These are phyloP conservation scores for Aspergillus baeticus DNA, from an alignment of 495 filamentous ascomycete species.

Conservation along the genomic window DNA sequence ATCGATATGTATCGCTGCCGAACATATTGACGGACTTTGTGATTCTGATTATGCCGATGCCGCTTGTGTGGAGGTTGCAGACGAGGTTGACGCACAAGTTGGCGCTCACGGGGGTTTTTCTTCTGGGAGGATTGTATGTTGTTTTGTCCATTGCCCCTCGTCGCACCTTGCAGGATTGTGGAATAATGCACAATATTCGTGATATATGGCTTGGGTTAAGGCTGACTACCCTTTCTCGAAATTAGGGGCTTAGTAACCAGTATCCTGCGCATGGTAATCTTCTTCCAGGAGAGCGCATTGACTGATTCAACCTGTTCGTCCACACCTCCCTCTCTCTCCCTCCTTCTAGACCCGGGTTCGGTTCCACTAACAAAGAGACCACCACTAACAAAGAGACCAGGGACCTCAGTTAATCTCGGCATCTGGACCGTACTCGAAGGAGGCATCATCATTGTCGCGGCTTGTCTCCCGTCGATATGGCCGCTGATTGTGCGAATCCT, in stretches of 20 bases:
- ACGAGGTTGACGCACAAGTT: constrained; percentile 20
- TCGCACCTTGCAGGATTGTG: neutral
- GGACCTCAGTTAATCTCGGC: constrained; percentile 23
- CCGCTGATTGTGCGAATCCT: constrained; percentile 20
- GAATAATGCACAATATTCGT: neutral
- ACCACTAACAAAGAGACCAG: constrained; percentile 4
- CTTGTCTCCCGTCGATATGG: constrained; percentile 28
- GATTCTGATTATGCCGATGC: constrained; percentile 44
- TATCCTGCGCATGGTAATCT: constrained; percentile 23
- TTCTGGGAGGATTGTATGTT: constrained; percentile 29
- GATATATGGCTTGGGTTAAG: too few relatives aligned
- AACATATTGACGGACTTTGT: constrained; percentile 36
- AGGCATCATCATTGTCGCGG: constrained; percentile 24
- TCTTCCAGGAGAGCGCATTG: constrained; percentile 9
- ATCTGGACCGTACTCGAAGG: constrained; percentile 25
- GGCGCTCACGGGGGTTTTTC: constrained; percentile 26
- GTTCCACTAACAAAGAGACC: neutral
- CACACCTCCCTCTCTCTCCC: neutral
- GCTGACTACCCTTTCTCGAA: neutral
- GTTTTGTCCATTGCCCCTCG: neutral
- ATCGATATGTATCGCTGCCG: constrained; percentile 28
- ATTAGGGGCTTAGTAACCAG: constrained; percentile 23
- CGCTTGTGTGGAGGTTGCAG: constrained; percentile 37
- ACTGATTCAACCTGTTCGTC: constrained; percentile 23
- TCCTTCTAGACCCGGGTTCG: neutral